Conservation (phyloP, 768 basidiomycete species). For the Boletus rufocinnamomeus region DNA sequence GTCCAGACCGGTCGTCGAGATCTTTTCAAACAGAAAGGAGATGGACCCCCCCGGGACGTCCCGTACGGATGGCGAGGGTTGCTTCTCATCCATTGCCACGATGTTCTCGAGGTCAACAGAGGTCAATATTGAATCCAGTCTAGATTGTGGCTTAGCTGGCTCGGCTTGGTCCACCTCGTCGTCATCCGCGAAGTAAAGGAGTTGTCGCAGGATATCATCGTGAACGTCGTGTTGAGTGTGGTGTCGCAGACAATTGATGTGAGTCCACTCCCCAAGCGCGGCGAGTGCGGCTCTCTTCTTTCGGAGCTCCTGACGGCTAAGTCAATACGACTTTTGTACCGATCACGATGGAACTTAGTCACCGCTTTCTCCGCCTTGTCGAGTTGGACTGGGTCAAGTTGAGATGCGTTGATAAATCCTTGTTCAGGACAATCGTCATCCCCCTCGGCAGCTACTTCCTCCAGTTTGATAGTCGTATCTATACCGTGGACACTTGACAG, state of each 20-base stretch:
- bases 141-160: slow-evolving; percentile 24
- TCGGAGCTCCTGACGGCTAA: slow-evolving; percentile 51
- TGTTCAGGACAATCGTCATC: slow-evolving; percentile 33
- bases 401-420: slow-evolving; percentile 69
- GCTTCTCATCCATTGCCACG: slow-evolving; percentile 35
- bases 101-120: slow-evolving; percentile 53
- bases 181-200: slow-evolving; percentile 35
- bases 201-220: slow-evolving; percentile 62
- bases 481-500: neutral
- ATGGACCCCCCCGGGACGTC: slow-evolving; percentile 64
- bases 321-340: slow-evolving; percentile 1
- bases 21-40: slow-evolving; percentile 76
- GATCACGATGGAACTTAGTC: slow-evolving; percentile 19
- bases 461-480: slow-evolving; percentile 17
- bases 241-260: slow-evolving; percentile 69
- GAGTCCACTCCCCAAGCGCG: slow-evolving; percentile 79
- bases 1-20: slow-evolving; percentile 30
- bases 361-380: slow-evolving; percentile 58
- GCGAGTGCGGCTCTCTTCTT: slow-evolving; percentile 72
- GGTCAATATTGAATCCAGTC: slow-evolving; percentile 37
- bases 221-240: slow-evolving; percentile 51
- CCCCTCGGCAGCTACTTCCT: slow-evolving; percentile 30
- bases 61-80: slow-evolving; percentile 43
- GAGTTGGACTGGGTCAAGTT: slow-evolving; percentile 48
- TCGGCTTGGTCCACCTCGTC: slow-evolving; percentile 15